These are phyloP conservation scores for Zygnema circumcarinatum DNA, from an alignment of 139 green algal species.

Conservation along the genomic window DNA sequence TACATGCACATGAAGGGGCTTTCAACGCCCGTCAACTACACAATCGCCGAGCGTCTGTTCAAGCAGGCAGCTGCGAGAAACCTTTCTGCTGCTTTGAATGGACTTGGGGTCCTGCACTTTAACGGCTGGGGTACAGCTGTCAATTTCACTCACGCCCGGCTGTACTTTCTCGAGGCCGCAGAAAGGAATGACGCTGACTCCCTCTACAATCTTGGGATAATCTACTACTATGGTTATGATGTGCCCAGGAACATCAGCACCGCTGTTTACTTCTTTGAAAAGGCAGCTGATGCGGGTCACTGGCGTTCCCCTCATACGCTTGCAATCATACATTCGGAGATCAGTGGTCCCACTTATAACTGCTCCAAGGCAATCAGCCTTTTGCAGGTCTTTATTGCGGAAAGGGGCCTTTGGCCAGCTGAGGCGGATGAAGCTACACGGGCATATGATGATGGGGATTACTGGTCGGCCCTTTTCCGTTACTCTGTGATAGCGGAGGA, in stretches of 20 bases:
- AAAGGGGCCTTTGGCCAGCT: conserved; percentile 35
- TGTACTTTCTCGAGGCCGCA: conserved; percentile 59
- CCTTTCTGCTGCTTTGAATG: conserved; percentile 65
- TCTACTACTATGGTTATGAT: conserved; percentile 49
- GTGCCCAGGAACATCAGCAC: background rate
- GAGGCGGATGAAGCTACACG: conserved; percentile 44
- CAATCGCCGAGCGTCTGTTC: conserved; percentile 60
- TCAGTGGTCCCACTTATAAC: conserved; percentile 24
- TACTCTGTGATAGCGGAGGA: conserved; percentile 56
- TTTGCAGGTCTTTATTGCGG: conserved; percentile 44
- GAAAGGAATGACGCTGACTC: conserved; percentile 48
- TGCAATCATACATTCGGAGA: conserved; percentile 36
- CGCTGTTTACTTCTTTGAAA: conserved; percentile 34
- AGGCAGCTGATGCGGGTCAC: conserved; percentile 47
- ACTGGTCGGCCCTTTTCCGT: conserved; percentile 53
- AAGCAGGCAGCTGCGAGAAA: conserved; percentile 57
- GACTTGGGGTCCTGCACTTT: conserved; percentile 69
- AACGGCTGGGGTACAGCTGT: conserved; percentile 63
- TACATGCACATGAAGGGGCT: conserved; percentile 75
- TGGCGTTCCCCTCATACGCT: conserved; percentile 53
- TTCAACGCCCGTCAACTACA: conserved; percentile 60
- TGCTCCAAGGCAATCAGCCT: conserved; percentile 41
- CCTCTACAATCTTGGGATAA: conserved; percentile 58
- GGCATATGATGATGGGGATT: conserved; percentile 41
- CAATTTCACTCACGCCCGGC: conserved; percentile 63